Percentiles rank a stretch among this genome's conserved stretches.
These are phyloP conservation scores for Penicillium sp. DNA, from an alignment of 2,329 filamentous ascomycete genomes.

Conservation along the genomic window DNA sequence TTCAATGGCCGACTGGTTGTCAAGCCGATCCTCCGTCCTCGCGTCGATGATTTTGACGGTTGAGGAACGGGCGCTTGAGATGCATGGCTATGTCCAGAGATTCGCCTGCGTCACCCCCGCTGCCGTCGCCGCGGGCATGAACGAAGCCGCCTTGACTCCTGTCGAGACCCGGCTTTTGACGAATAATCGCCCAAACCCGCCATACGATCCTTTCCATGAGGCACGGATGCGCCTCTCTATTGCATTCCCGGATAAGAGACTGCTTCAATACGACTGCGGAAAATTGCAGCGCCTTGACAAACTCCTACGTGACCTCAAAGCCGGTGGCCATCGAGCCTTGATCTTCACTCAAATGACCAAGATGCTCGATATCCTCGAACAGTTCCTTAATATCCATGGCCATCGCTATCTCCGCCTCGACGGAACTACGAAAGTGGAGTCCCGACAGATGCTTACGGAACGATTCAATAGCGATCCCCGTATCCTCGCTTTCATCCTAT, in stretches of 20 bases:
- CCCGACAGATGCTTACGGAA: conserved; percentile 91
- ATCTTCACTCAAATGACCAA: conserved; percentile 99
- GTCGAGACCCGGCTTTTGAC: conserved; percentile 52
- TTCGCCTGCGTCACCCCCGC: conserved; percentile 92
- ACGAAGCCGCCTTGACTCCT: conserved; percentile 65
- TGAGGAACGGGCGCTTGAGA: conserved; percentile 66
- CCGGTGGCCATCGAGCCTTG: conserved; percentile 85
- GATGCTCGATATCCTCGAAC: conserved; percentile 93
- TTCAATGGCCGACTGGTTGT: conserved; percentile 71
- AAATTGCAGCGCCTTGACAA: conserved; percentile 89
- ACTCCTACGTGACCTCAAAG: conserved; percentile 80
- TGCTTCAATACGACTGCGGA: conserved; percentile 97
- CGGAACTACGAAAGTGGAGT: conserved; percentile 93
- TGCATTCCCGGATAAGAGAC: conserved; percentile 91
- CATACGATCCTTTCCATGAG: conserved; percentile 85
- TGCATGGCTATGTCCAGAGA: conserved; percentile 76
- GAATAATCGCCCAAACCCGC: conserved; percentile 52
- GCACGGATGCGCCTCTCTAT: conserved; percentile 89
- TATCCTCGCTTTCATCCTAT: conserved; percentile 93
- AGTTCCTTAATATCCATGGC: conserved; percentile 96
- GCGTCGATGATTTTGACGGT: conserved; percentile 69
- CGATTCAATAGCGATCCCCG: conserved; percentile 93
- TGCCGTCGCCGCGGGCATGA: conserved; percentile 77
- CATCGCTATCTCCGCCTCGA: conserved; percentile 96
- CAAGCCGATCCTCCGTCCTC: conserved; percentile 60